Evolutionary conservation across 2,329 filamentous ascomycete species (phyloP).

Genomic region (Akanthomyces muscarius): DNA sequence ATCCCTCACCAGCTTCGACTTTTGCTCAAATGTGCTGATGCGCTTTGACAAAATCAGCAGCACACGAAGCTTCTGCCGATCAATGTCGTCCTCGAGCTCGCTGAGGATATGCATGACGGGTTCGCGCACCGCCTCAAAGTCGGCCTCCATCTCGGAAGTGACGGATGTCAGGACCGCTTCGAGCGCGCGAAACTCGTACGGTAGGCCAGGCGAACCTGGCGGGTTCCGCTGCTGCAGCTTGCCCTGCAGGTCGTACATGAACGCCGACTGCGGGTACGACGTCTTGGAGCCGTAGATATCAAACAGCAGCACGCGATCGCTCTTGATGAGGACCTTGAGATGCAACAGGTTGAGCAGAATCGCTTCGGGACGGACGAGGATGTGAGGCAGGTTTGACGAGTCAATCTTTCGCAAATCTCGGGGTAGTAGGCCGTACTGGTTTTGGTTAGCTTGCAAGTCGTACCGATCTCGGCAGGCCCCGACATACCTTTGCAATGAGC

Average conservation of each 20-base stretch:
- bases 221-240: constrained; percentile 78
- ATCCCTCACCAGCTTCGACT: constrained; percentile 87
- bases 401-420: constrained; percentile 97
- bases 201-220: constrained; percentile 59
- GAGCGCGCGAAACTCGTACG: constrained; percentile 93
- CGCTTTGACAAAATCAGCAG: constrained; percentile 93
- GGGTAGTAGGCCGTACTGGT: constrained; percentile 84
- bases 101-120: constrained; percentile 84
- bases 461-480: neutral
- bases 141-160: constrained; percentile 84
- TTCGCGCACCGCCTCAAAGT: constrained; percentile 90
- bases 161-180: constrained; percentile 94
- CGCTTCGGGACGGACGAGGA: constrained; percentile 85
- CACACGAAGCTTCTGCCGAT: constrained; percentile 85
- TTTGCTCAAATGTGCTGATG: constrained; percentile 95
- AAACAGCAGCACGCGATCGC: constrained; percentile 90
- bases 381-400: constrained; percentile 90
- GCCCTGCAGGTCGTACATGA: constrained; percentile 95
- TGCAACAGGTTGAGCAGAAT: constrained; percentile 97
- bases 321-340: constrained; percentile 90
- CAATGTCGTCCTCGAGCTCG: constrained; percentile 94
- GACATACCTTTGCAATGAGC: constrained; percentile 79
- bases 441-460: neutral
- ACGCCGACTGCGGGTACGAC: constrained; percentile 91
- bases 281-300: constrained; percentile 94